phyloP scores from a whole-genome alignment of 2,329 filamentous ascomycete species.

The Aspergillus phoenicis region DNA sequence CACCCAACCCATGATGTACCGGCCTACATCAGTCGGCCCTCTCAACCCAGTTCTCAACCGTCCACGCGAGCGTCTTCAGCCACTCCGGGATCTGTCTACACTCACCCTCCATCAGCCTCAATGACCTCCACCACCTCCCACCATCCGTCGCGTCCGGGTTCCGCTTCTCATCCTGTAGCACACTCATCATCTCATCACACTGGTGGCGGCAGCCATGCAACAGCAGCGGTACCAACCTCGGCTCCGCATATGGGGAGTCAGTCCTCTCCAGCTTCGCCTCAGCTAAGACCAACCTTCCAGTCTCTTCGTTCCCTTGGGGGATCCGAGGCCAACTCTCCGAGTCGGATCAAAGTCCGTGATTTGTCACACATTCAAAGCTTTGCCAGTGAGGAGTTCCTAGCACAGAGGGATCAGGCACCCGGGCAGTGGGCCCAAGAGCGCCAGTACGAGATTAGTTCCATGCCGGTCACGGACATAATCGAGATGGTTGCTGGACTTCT shows the following conservation, averaged over 20 bases:
- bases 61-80: constrained; percentile 29
- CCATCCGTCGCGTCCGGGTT: constrained; percentile 28
- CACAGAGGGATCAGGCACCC: constrained; percentile 47
- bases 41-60: constrained; percentile 29
- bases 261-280: constrained; percentile 49
- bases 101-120: constrained; percentile 40
- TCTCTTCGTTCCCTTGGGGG: constrained; percentile 48
- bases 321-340: constrained; percentile 53
- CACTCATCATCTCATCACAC: constrained; percentile 24
- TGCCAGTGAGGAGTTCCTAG: constrained; percentile 74
- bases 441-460: constrained; percentile 91
- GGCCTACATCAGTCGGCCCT: constrained; percentile 36
- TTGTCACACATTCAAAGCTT: constrained; percentile 89
- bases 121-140: constrained; percentile 53
- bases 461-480: constrained; percentile 96
- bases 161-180: constrained; percentile 16
- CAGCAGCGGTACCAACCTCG: constrained; percentile 30
- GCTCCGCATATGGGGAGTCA: constrained; percentile 32
- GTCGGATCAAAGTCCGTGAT: constrained; percentile 78
- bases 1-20: constrained; percentile 37
- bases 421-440: constrained; percentile 54
- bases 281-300: constrained; percentile 48
- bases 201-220: constrained; percentile 29
- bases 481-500: constrained; percentile 97
- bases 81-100: constrained; percentile 22